Conservation (phyloP, 345 rosid genomes). For the Psidium friedrichsthalianum region DNA sequence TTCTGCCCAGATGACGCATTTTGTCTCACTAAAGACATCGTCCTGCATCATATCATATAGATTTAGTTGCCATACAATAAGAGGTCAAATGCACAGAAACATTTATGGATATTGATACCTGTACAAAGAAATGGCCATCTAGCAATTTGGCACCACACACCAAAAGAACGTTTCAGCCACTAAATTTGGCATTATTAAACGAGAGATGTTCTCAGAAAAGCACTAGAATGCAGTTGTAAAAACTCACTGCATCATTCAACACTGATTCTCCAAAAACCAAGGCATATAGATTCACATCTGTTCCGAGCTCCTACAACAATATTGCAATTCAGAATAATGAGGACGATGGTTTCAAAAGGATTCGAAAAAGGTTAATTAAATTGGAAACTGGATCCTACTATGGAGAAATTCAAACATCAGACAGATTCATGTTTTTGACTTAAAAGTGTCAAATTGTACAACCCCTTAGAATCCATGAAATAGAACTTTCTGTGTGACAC, state of each 20-base stretch:
- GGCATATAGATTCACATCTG: constrained; percentile 88
- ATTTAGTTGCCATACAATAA: not conserved
- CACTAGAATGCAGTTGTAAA: constrained; percentile 1
- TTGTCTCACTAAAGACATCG: constrained; percentile 86
- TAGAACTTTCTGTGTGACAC: not conserved
- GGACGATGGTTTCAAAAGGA: not conserved
- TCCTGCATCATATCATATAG: constrained; percentile 37
- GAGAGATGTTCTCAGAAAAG: constrained; percentile 3
- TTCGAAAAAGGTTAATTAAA: not conserved
- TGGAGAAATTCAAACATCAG: not conserved
- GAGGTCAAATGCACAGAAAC: not conserved
- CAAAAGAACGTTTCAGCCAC: not conserved
- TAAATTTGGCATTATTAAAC: not conserved
- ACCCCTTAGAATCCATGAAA: not conserved
- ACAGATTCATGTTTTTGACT: not conserved
- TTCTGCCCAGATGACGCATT: constrained; percentile 54
- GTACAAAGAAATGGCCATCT: constrained; percentile 98
- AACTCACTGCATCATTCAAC: constrained; percentile 93
- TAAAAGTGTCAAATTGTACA: not conserved
- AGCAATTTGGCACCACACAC: constrained; percentile 13
- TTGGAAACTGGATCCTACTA: not conserved
- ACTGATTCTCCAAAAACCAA: constrained; percentile 98
- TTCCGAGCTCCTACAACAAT: constrained; percentile 79
- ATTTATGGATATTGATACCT: constrained; percentile 36
- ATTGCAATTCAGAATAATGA: not conserved